Evolutionary conservation across 2,329 filamentous ascomycete species (phyloP).

Genomic region (Scytalidium sp.): DNA sequence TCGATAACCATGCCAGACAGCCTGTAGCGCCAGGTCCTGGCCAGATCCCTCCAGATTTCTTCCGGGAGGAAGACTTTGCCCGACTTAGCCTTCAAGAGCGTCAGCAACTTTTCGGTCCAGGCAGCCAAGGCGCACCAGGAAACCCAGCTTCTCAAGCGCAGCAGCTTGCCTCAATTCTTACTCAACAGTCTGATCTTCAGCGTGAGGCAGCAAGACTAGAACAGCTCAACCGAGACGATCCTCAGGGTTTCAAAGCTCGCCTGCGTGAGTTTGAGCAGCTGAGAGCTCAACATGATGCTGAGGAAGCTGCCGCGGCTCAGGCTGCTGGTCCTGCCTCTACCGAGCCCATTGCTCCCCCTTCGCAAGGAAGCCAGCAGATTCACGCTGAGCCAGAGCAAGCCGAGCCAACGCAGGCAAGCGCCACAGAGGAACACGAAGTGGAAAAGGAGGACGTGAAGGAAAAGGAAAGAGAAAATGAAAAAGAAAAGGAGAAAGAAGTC

Average conservation of each 20-base stretch:
- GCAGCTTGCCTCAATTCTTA: slow-evolving; percentile 25
- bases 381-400: slow-evolving; percentile 13
- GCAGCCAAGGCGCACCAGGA: slow-evolving; percentile 21
- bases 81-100: slow-evolving; percentile 54
- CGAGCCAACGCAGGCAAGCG: background rate
- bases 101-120: slow-evolving; percentile 16
- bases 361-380: slow-evolving; percentile 15
- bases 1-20: slow-evolving; percentile 54
- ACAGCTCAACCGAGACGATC: slow-evolving; percentile 58
- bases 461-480: slow-evolving; percentile 15
- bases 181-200: slow-evolving; percentile 20
- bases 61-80: slow-evolving; percentile 72
- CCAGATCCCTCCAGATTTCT: slow-evolving; percentile 46
- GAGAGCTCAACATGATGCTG: slow-evolving; percentile 67
- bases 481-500: slow-evolving; percentile 38
- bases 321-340: slow-evolving; percentile 28
- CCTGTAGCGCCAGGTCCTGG: slow-evolving; percentile 36
- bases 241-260: slow-evolving; percentile 58
- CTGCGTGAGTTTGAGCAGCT: slow-evolving; percentile 81
- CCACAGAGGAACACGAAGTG: background rate
- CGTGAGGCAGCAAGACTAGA: slow-evolving; percentile 59
- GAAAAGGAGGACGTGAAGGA: background rate
- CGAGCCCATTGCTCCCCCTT: slow-evolving; percentile 22
- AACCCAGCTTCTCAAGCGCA: slow-evolving; percentile 22
- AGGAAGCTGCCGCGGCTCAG: slow-evolving; percentile 27